These are phyloP conservation scores for Tolypocladium sp. DNA, from an alignment of 2,329 filamentous ascomycete genomes.

Conservation along the genomic window DNA sequence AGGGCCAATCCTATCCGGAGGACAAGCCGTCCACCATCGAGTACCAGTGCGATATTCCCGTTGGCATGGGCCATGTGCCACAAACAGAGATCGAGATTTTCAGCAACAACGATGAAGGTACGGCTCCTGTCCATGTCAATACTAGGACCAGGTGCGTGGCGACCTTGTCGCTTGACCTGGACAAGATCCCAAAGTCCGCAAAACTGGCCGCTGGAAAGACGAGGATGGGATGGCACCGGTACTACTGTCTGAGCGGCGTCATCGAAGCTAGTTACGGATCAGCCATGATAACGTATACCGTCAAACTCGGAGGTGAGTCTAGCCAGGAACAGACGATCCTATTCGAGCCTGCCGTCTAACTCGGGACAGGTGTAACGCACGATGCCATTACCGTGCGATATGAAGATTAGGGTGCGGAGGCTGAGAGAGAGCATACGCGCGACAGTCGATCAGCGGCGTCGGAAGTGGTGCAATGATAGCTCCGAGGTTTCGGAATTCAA, in stretches of 20 bases:
- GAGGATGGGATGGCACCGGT: constrained; percentile 25
- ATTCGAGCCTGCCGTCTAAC: neutral
- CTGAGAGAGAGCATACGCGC: neutral
- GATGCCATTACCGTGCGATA: constrained; percentile 26
- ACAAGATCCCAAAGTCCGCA: constrained; percentile 21
- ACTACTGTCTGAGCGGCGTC: constrained; percentile 25
- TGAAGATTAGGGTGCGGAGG: constrained; percentile 9
- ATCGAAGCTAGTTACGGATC: constrained; percentile 29
- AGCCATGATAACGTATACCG: constrained; percentile 26
- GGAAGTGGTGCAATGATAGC: neutral
- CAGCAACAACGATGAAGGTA: constrained; percentile 20
- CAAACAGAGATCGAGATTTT: constrained; percentile 29
- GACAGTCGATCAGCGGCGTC: neutral
- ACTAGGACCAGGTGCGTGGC: constrained; percentile 20
- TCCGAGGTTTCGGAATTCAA: neutral
- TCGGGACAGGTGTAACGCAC: constrained; percentile 22
- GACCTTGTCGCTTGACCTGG: constrained; percentile 24
- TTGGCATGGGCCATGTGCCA: constrained; percentile 21
- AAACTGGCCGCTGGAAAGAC: constrained; percentile 19
- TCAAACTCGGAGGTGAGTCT: constrained; percentile 25
- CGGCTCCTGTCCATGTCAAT: constrained; percentile 20
- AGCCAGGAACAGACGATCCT: neutral
- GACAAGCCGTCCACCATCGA: constrained; percentile 24
- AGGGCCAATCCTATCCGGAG: constrained; percentile 29
- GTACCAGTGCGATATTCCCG: constrained; percentile 28